Evolutionary conservation across 192 early-diverging fungal species (phyloP).

Genomic region (Kickxella alabastrina): DNA sequence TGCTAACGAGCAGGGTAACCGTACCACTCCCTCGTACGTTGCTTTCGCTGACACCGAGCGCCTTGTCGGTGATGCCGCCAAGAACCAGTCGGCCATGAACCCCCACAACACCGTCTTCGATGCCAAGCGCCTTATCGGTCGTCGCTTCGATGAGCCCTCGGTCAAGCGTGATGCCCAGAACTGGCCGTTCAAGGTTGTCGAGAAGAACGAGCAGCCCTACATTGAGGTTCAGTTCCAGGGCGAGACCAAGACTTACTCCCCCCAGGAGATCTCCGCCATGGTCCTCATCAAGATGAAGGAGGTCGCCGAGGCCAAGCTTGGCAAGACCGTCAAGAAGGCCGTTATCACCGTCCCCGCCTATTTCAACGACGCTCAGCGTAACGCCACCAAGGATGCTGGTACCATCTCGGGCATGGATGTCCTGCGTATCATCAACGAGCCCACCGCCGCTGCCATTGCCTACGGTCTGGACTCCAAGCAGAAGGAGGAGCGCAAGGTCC

Average conservation of each 20-base stretch:
- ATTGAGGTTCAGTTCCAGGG: conserved; percentile 82
- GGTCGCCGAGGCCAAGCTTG: conserved; percentile 76
- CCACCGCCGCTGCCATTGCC: conserved; percentile 83
- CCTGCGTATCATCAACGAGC: conserved; percentile 89
- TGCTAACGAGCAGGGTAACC: conserved; percentile 88
- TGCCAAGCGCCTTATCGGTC: conserved; percentile 88
- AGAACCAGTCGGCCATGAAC: conserved; percentile 89
- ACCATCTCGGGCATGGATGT: conserved; percentile 80
- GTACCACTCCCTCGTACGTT: conserved; percentile 83
- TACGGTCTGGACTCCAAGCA: conserved; percentile 80
- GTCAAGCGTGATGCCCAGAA: conserved; percentile 79
- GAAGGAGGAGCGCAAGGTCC: conserved; percentile 68
- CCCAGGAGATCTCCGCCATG: conserved; percentile 79
- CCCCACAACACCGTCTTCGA: conserved; percentile 88
- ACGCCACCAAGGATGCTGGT: conserved; percentile 90
- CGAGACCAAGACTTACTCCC: conserved; percentile 74
- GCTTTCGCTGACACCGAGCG: conserved; percentile 77
- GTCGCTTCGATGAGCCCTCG: conserved; percentile 77
- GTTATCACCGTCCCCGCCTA: conserved; percentile 77
- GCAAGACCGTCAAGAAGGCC: conserved; percentile 65
- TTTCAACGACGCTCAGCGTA: conserved; percentile 89
- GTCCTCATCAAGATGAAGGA: conserved; percentile 77
- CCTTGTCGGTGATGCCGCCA: conserved; percentile 83
- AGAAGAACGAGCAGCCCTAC: conserved; percentile 64
- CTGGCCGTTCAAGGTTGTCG: conserved; percentile 80